phyloP scores from a whole-genome alignment of 352 stramenopile species.

The Peronospora belbahrii region DNA sequence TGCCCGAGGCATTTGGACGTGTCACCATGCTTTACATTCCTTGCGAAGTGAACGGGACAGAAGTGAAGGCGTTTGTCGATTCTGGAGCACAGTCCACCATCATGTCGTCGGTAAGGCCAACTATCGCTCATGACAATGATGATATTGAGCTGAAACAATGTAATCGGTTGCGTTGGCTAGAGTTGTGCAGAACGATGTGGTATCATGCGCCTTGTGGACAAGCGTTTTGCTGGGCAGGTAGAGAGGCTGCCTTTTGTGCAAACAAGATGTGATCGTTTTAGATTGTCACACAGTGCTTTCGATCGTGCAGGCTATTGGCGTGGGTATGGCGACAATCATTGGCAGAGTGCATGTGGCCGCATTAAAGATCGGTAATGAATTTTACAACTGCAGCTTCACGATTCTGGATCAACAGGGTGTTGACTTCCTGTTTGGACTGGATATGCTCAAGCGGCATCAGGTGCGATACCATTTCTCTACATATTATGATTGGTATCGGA shows the following conservation, averaged over 20 bases:
- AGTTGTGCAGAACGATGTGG: slow-evolving; percentile 86
- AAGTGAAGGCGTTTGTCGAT: slow-evolving; percentile 89
- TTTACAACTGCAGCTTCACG: slow-evolving; percentile 93
- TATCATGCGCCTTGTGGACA: slow-evolving; percentile 86
- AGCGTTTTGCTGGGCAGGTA: slow-evolving; percentile 83
- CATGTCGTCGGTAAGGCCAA: slow-evolving; percentile 76
- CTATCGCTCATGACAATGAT: neutral
- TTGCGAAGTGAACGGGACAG: slow-evolving; percentile 71
- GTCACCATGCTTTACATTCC: slow-evolving; percentile 88
- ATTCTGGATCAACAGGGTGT: slow-evolving; percentile 90
- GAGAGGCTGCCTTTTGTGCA: neutral
- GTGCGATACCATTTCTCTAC: slow-evolving; percentile 15
- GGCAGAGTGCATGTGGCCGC: slow-evolving; percentile 91
- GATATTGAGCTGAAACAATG: neutral
- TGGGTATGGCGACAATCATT: slow-evolving; percentile 95
- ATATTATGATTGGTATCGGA: neutral
- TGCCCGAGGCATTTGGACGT: slow-evolving; percentile 77
- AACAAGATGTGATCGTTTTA: neutral
- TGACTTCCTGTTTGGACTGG: slow-evolving; percentile 96
- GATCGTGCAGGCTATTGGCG: slow-evolving; percentile 79
- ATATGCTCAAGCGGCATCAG: slow-evolving; percentile 97
- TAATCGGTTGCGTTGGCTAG: slow-evolving; percentile 9
- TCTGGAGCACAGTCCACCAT: slow-evolving; percentile 88
- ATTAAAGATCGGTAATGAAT: slow-evolving; percentile 85
- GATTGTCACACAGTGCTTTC: neutral